Conservation (phyloP, 1,284 basidiomycete genomes). For the Porogramme epimiltina region DNA sequence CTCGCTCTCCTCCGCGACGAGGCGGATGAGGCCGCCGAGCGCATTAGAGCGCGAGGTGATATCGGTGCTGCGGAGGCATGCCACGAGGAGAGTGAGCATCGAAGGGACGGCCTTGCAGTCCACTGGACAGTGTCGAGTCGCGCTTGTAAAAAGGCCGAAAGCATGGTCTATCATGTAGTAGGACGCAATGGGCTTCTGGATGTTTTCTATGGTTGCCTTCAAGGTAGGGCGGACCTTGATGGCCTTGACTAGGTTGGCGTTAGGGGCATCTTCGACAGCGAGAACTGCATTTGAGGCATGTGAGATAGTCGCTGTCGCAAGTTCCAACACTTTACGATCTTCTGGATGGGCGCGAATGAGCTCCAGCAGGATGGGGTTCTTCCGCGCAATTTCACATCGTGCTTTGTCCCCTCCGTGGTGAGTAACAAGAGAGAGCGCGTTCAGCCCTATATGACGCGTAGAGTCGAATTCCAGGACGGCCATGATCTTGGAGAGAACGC, state of each 20-base stretch:
- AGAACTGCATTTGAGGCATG: conserved; percentile 54
- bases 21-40: conserved; percentile 52
- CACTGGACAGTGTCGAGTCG: conserved; percentile 44
- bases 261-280: conserved; percentile 39
- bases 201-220: conserved; percentile 41
- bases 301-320: conserved; percentile 51
- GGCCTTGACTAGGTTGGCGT: conserved; percentile 38
- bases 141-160: conserved; percentile 43
- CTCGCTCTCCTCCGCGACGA: conserved; percentile 46
- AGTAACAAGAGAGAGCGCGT: conserved; percentile 57
- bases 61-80: conserved; percentile 53
- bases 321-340: conserved; percentile 50
- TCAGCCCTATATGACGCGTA: conserved; percentile 53
- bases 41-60: conserved; percentile 50
- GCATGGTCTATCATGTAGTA: conserved; percentile 52
- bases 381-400: conserved; percentile 51
- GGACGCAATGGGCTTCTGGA: conserved; percentile 47
- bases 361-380: conserved; percentile 41
- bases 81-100: conserved; percentile 51
- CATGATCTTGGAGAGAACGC: conserved; percentile 53
- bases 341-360: conserved; percentile 51
- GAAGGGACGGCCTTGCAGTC: conserved; percentile 45
- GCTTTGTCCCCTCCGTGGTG: conserved; percentile 58
- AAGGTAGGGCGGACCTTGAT: conserved; percentile 50
- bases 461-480: conserved; percentile 49